These are phyloP conservation scores for Aureobasidium musti DNA, from an alignment of 2,329 filamentous ascomycete genomes.

Conservation along the genomic window DNA sequence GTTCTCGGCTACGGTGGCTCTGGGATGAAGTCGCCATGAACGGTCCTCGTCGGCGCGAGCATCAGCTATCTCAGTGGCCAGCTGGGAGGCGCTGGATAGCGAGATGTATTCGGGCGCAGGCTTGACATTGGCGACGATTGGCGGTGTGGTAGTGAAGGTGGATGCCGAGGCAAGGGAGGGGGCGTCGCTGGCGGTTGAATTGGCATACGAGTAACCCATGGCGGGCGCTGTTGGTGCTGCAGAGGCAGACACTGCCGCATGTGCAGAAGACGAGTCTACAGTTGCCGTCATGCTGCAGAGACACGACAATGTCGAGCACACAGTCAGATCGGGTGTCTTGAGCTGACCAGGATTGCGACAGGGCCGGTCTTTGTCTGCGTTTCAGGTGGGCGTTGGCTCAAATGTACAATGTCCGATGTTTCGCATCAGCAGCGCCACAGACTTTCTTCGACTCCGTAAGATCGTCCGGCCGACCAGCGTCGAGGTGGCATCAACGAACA, in stretches of 20 bases:
- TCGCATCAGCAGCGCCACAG: conserved; percentile 21
- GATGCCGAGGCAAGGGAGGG: conserved; percentile 35
- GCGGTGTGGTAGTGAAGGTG: conserved; percentile 32
- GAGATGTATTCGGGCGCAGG: conserved; percentile 88
- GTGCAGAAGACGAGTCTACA: neutral
- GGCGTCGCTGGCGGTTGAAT: conserved; percentile 35
- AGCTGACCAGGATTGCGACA: neutral
- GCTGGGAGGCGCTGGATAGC: conserved; percentile 81
- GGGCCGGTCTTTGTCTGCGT: neutral
- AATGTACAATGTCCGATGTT: conserved; percentile 4
- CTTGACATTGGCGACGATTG: conserved; percentile 51
- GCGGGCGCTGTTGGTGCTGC: conserved; percentile 30
- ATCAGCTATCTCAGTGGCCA: conserved; percentile 73
- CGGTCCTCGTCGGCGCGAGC: conserved; percentile 52
- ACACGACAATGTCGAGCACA: neutral
- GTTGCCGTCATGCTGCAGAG: conserved; percentile 15
- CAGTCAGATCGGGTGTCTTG: neutral
- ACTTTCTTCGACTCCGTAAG: neutral
- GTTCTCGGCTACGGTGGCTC: conserved; percentile 67
- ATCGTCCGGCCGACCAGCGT: conserved; percentile 19
- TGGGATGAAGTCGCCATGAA: conserved; percentile 63
- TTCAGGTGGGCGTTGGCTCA: conserved; percentile 11
- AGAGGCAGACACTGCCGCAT: neutral
- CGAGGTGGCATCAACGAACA: neutral
- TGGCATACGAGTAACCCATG: conserved; percentile 35